Base-by-base conservation (phyloP, 352 stramenopile species). In the Phytophthora niederhauseri region DNA sequence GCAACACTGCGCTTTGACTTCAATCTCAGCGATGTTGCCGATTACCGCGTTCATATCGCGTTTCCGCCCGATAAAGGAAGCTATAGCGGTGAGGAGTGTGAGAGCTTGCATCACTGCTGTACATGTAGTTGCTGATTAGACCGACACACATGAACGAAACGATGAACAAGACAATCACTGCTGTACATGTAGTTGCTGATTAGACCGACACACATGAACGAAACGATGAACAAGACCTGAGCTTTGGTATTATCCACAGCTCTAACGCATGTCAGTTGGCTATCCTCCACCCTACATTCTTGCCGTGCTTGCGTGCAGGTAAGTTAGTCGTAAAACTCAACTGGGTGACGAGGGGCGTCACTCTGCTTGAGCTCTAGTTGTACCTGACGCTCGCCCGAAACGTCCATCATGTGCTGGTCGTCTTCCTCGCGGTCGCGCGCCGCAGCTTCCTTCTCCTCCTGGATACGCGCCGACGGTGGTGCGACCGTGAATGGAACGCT, bases 401-500 rank as follows among this genome's bases (percentile, higher is more conserved):
- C 69, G 64, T 92, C 83, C 64, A 81, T 75, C 85, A 91, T 92
- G 56, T 77, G 70, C 8, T 81, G 72, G 64, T 91, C 80, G 57
- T 89, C 84, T 61, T 92, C 73, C 58, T 89, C 82, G 31, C 75
- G 78, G 63, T 92, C 86, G 22, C 78, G 72, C 11, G 77, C 71
- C 7, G 73, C 74, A 12, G 76, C 71, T 41, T 90, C 86, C 36
- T 76, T 75, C 30, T 91, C 85, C 15, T 82, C 70, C 15, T 81
- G 68, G 17, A 78, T 72, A 61, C 64, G 45, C 1, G 59, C 68
- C 6, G 78, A 77, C 24, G 75, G 82, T 49, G 82, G 84, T 20
- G 98, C 90, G 64, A 97, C 75, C 34, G 98, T 89, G 78, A 99
- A 99, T 64, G 98, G 97, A 14, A 99, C 96, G 48, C 81, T 98